Percentiles rank a stretch among this genome's conserved stretches.
Evolutionary conservation across 1,284 basidiomycete genomes (phyloP).

Genomic region (Ustilago bromivora): DNA sequence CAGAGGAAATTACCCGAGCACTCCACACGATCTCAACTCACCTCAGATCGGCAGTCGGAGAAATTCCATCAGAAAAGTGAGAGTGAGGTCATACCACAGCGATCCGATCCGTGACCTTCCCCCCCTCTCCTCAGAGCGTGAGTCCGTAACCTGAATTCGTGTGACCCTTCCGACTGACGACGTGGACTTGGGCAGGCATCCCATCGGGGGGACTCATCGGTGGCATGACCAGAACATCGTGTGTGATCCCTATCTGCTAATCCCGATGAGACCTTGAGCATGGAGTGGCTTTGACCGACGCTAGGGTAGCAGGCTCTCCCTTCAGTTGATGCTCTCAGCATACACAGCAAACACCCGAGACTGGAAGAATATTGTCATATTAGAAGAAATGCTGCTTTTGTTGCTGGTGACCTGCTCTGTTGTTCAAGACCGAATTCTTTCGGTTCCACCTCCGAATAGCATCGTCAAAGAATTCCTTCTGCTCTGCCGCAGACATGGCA

Average conservation of each 20-base stretch:
- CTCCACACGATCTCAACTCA: slow-evolving; percentile 14
- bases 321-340: background rate
- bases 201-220: background rate
- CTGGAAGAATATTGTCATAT: background rate
- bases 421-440: slow-evolving; percentile 7
- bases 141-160: background rate
- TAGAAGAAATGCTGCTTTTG: slow-evolving; percentile 30
- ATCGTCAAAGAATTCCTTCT: slow-evolving; percentile 32
- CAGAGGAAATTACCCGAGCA: slow-evolving; percentile 4
- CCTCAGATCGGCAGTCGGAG: slow-evolving; percentile 14
- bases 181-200: background rate
- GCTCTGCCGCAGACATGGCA: slow-evolving; percentile 26
- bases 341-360: background rate
- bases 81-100: background rate
- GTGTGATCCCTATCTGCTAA: background rate
- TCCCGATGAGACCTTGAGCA: background rate
- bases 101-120: background rate
- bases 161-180: background rate
- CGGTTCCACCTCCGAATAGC: slow-evolving; percentile 33
- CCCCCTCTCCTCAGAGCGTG: no score
- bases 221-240: background rate
- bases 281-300: no score
- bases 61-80: background rate
- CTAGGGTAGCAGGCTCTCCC: background rate
- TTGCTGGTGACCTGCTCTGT: slow-evolving; percentile 15